phyloP scores from a whole-genome alignment of 1,139 yeast genomes.

The Suhomyces yuchorum region DNA sequence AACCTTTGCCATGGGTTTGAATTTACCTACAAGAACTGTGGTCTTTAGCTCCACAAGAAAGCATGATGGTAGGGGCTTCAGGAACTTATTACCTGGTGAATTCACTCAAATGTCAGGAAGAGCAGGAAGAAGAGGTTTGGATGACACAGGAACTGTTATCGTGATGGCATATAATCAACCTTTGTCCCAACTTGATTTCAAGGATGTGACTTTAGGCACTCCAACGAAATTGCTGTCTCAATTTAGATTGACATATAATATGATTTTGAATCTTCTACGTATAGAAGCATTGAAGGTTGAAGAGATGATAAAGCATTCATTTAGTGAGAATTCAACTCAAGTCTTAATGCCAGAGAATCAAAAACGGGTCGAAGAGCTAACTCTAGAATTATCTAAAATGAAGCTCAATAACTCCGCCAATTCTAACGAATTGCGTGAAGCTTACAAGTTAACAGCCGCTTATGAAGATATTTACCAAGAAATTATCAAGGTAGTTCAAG shows the following conservation, averaged over 20 bases:
- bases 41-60: conserved; percentile 83
- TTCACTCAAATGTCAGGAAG: conserved; percentile 99
- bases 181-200: conserved; percentile 59
- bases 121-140: conserved; percentile 97
- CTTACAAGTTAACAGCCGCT: conserved; percentile 47
- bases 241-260: conserved; percentile 89
- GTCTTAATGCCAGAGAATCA: conserved; percentile 86
- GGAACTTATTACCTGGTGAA: conserved; percentile 90
- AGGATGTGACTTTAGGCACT: conserved; percentile 79
- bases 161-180: conserved; percentile 84
- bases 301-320: conserved; percentile 95
- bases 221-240: conserved; percentile 91
- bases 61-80: conserved; percentile 83
- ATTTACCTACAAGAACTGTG: conserved; percentile 95
- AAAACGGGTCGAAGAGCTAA: conserved; percentile 56
- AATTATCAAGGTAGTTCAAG: conserved; percentile 50
- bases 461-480: conserved; percentile 47
- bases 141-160: conserved; percentile 92
- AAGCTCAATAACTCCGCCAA: conserved; percentile 31
- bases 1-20: conserved; percentile 97
- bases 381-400: conserved; percentile 46
- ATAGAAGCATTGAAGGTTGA: conserved; percentile 94
- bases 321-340: conserved; percentile 89
- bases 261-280: conserved; percentile 88
- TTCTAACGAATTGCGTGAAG: conserved; percentile 43